Conservation (phyloP, 2,329 filamentous ascomycete species). For the Cladosporium sp. region DNA sequence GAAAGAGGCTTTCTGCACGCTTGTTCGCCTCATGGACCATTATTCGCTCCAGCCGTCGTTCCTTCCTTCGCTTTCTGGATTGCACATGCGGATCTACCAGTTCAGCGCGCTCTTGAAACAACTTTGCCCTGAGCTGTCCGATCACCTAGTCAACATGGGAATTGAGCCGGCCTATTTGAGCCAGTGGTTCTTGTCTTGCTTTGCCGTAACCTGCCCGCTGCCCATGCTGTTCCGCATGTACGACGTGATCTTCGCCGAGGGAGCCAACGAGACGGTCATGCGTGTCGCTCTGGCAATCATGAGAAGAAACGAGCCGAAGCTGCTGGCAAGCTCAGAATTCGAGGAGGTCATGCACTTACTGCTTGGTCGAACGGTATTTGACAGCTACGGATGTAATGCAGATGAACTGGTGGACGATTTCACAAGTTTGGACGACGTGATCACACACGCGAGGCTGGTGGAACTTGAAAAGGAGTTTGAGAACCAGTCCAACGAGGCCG, state of each 20-base stretch:
- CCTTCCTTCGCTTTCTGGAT: conserved; percentile 83
- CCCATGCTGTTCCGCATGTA: conserved; percentile 99
- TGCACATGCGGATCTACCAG: conserved; percentile 94
- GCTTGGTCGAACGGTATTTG: conserved; percentile 86
- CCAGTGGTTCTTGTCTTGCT: conserved; percentile 99
- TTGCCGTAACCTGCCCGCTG: conserved; percentile 90
- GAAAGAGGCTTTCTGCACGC: conserved; percentile 92
- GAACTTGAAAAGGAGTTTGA: conserved; percentile 77
- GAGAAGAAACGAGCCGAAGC: conserved; percentile 84
- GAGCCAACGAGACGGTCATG: conserved; percentile 96
- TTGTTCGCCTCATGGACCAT: conserved; percentile 94
- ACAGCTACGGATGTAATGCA: conserved; percentile 85
- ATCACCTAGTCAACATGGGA: conserved; percentile 76
- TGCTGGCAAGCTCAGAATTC: conserved; percentile 79
- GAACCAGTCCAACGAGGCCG: conserved; percentile 62
- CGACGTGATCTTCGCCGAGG: conserved; percentile 96
- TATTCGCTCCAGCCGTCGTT: conserved; percentile 94
- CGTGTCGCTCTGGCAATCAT: conserved; percentile 93
- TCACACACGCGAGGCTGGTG: conserved; percentile 78
- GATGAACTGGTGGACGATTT: conserved; percentile 96
- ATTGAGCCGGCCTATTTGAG: conserved; percentile 94
- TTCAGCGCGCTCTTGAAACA: conserved; percentile 82
- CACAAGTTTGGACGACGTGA: conserved; percentile 78
- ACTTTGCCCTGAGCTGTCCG: conserved; percentile 71
- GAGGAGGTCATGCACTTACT: conserved; percentile 96